A percentile compares a stretch with the other conserved stretches of the same genome.
Conservation (phyloP, 179 eudicot species). For the Actinidia arguta region DNA sequence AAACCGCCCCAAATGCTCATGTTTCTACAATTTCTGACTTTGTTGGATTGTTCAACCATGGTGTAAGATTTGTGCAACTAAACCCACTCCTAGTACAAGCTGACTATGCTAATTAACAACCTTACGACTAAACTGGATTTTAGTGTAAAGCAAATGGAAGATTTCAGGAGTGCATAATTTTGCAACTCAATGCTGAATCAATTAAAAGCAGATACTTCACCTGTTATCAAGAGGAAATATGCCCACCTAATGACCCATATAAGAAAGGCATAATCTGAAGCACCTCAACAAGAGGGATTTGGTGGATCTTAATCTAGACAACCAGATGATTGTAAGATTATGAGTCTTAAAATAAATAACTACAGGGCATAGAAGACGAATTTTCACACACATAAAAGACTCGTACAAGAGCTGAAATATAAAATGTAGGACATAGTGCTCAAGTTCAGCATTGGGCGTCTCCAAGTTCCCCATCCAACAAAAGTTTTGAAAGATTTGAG, state of each 20-base stretch:
- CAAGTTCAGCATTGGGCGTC: too few species aligned
- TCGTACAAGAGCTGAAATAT: too few species aligned
- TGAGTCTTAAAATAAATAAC: neutral
- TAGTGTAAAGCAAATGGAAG: neutral
- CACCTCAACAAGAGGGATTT: neutral
- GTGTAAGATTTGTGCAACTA: too few species aligned
- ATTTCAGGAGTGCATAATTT: neutral
- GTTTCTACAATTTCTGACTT: too few species aligned
- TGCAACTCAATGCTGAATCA: neutral
- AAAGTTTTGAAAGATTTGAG: too few species aligned
- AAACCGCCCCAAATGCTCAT: too few species aligned
- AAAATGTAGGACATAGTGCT: too few species aligned
- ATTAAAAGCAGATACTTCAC: neutral
- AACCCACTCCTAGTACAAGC: too few species aligned
- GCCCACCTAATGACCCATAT: neutral
- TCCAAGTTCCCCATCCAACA: too few species aligned
- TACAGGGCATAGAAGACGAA: neutral
- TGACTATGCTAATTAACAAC: neutral
- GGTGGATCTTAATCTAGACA: neutral
- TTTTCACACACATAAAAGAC: neutral
- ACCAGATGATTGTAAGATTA: too few species aligned
- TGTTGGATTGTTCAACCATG: too few species aligned
- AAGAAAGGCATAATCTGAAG: neutral
- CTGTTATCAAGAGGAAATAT: neutral
- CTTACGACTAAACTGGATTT: neutral